phyloP scores from a whole-genome alignment of 2,329 filamentous ascomycete species.

The Chalaropsis thielavioides region DNA sequence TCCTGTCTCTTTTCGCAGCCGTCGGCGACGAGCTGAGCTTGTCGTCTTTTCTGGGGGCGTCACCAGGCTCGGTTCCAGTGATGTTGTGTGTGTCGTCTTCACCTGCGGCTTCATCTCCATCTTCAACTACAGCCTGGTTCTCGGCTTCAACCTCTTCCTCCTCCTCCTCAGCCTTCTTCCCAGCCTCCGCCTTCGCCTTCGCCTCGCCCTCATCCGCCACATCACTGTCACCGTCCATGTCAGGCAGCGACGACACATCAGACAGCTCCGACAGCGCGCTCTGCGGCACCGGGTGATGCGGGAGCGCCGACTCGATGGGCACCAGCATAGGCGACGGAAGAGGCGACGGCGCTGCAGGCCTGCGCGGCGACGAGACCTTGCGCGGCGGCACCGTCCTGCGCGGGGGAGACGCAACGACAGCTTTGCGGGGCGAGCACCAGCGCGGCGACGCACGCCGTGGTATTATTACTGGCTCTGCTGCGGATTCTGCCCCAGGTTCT shows the following conservation, averaged over 20 bases:
- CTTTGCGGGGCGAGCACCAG: neutral
- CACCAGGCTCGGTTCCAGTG: neutral
- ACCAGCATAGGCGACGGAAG: neutral
- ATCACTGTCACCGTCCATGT: conserved; percentile 8
- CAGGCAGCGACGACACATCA: conserved; percentile 12
- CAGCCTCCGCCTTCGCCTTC: neutral
- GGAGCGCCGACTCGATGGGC: conserved; percentile 7
- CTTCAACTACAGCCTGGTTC: neutral
- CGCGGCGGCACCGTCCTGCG: neutral
- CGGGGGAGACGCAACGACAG: too few species aligned
- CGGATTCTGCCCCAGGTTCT: too few species aligned
- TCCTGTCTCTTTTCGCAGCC: neutral
- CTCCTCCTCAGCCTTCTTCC: conserved; percentile 19
- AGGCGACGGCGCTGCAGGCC: neutral
- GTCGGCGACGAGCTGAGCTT: neutral
- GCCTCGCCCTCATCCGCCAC: neutral
- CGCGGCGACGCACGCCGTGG: conserved; percentile 9
- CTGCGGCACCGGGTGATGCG: conserved; percentile 15
- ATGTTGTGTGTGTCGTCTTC: neutral
- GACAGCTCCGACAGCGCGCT: conserved; percentile 14
- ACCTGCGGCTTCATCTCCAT: neutral
- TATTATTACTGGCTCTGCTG: neutral
- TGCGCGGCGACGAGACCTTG: neutral
- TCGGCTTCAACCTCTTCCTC: neutral
- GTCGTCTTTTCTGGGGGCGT: neutral